These are phyloP conservation scores for Fagopyrum esculentum DNA, from an alignment of 148 eudicot genomes.

Conservation along the genomic window DNA sequence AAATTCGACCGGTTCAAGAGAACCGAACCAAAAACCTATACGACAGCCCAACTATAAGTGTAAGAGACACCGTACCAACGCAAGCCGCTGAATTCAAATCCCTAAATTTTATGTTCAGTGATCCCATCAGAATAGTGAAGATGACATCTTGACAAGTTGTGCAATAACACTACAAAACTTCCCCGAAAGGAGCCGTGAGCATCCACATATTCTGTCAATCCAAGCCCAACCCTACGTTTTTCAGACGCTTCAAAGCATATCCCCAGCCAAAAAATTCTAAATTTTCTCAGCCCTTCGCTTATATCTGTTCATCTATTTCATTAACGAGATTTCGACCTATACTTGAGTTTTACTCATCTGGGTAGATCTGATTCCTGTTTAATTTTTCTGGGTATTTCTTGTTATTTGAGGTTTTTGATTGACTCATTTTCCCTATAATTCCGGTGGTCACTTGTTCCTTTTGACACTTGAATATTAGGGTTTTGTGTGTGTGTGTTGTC, in stretches of 20 bases:
- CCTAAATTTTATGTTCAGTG: not conserved
- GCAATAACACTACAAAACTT: slow-evolving; percentile 7
- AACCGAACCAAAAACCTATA: too few relatives aligned
- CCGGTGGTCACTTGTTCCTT: not conserved
- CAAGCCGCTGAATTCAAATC: not conserved
- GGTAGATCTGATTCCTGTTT: not conserved
- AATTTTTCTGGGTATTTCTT: not conserved
- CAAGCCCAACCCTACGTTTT: slow-evolving; percentile 6
- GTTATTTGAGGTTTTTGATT: not conserved
- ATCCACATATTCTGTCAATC: not conserved
- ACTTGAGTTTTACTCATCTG: not conserved
- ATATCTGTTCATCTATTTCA: not conserved
- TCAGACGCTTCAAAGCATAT: not conserved
- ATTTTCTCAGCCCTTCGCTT: slow-evolving; percentile 4
- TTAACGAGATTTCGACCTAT: not conserved
- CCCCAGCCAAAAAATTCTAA: not conserved
- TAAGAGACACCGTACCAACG: not conserved
- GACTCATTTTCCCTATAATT: not conserved
- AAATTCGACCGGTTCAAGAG: too few relatives aligned
- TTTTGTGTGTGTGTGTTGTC: not conserved
- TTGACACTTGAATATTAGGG: not conserved
- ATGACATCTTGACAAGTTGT: slow-evolving; percentile 7
- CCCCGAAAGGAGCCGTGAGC: not conserved
- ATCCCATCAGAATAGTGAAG: not conserved
- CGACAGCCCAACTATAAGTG: not conserved